Conservation (phyloP, 805 yeast genomes). For the Brettanomyces custersianus region DNA sequence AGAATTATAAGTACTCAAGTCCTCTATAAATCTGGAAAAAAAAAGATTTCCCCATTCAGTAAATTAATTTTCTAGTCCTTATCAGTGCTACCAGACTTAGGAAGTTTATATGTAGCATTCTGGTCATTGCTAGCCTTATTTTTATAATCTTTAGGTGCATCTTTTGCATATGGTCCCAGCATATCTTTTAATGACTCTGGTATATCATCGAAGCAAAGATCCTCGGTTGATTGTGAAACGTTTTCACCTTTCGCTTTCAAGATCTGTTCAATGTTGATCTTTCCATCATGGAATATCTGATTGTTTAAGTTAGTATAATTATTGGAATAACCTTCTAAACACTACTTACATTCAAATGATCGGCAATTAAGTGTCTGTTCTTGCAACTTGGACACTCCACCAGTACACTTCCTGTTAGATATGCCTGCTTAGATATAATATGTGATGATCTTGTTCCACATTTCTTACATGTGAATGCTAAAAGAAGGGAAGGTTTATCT, state of each 20-base stretch:
- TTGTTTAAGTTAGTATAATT: conserved; percentile 7
- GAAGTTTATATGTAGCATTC: background rate
- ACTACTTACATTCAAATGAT: conserved; percentile 51
- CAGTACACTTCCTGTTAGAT: conserved; percentile 74
- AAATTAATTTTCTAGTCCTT: too few relatives aligned
- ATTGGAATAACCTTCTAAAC: background rate
- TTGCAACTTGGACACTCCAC: conserved; percentile 90
- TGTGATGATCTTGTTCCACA: conserved; percentile 82
- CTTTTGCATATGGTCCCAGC: conserved; percentile 55
- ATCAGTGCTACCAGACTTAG: too few relatives aligned
- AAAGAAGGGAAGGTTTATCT: conserved; percentile 73
- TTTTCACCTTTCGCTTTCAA: conserved; percentile 68
- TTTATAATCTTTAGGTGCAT: conserved; percentile 44
- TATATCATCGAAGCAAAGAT: conserved; percentile 60
- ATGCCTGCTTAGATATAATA: conserved; percentile 87
- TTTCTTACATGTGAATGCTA: conserved; percentile 87
- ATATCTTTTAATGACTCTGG: conserved; percentile 43
- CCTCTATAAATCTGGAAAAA: too few relatives aligned
- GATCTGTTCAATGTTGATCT: conserved; percentile 73
- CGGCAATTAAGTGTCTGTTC: conserved; percentile 85
- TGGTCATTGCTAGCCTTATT: conserved; percentile 5
- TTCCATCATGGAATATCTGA: conserved; percentile 69
- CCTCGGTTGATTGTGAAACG: conserved; percentile 55
- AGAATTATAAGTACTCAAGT: too few relatives aligned
- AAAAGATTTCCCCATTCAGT: too few relatives aligned